Percentiles rank a stretch among this genome's conserved stretches.
Evolutionary conservation across 805 yeast genomes (phyloP).

Genomic region (Isabelozyma pseudorhagii): DNA sequence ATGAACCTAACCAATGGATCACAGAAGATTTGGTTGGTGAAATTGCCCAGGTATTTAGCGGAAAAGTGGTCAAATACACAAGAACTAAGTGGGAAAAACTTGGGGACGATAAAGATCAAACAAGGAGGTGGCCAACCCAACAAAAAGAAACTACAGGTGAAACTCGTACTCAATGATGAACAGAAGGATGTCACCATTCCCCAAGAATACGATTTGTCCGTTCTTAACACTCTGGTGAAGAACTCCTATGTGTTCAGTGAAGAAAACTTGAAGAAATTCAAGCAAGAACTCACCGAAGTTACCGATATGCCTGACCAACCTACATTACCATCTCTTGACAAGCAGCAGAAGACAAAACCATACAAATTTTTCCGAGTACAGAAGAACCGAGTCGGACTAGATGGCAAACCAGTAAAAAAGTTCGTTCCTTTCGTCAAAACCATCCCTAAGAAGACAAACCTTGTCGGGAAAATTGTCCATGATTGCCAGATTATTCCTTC

Average conservation of each 20-base stretch:
- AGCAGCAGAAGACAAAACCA: constrained; percentile 12
- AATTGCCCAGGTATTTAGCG: constrained; percentile 83
- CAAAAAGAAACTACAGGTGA: constrained; percentile 42
- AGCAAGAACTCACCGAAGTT: constrained; percentile 49
- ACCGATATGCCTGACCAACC: constrained; percentile 55
- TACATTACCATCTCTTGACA: constrained; percentile 35
- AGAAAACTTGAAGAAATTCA: constrained; percentile 64
- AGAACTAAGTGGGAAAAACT: constrained; percentile 63
- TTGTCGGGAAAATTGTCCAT: constrained; percentile 85
- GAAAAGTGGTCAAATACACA: constrained; percentile 70
- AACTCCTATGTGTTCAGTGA: constrained; percentile 89
- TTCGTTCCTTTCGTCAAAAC: constrained; percentile 81
- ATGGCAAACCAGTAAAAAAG: constrained; percentile 28
- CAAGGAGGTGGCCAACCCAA: constrained; percentile 27
- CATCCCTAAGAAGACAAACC: constrained; percentile 82
- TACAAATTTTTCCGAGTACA: constrained; percentile 27
- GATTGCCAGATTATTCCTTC: constrained; percentile 89
- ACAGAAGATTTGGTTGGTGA: constrained; percentile 88
- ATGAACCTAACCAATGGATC: constrained; percentile 60
- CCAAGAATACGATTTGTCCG: constrained; percentile 74
- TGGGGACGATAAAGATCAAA: constrained; percentile 78
- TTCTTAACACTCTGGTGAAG: constrained; percentile 75
- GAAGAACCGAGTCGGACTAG: constrained; percentile 21
- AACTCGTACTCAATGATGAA: constrained; percentile 51
- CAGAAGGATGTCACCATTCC: constrained; percentile 54